phyloP scores from a whole-genome alignment of 306 rosid species.

The Urtica urens region DNA sequence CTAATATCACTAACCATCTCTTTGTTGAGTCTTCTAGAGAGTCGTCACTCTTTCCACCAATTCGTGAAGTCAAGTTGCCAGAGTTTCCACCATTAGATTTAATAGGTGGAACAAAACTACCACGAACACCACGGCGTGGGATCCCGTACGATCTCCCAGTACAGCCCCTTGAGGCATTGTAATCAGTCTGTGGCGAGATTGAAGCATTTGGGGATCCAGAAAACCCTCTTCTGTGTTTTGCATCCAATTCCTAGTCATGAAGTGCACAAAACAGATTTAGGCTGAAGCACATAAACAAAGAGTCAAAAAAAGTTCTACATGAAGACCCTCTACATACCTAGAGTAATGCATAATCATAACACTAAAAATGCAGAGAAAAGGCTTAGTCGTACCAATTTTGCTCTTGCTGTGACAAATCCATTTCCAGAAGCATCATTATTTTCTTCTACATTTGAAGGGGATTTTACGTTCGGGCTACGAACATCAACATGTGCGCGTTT shows the following conservation, averaged over 20 bases:
- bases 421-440: conserved; percentile 33
- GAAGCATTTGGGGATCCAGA: conserved; percentile 44
- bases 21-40: conserved; percentile 69
- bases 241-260: conserved; percentile 44
- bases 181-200: conserved; percentile 43
- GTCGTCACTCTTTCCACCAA: conserved; percentile 62
- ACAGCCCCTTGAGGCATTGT: conserved; percentile 35
- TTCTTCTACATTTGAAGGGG: conserved; percentile 52
- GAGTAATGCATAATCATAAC: not conserved
- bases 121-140: conserved; percentile 69
- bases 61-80: conserved; percentile 53
- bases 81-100: conserved; percentile 50
- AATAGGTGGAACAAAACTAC: conserved; percentile 87
- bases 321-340: too few species aligned
- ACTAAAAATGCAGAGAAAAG: not conserved
- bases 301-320: not conserved
- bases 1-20: conserved; percentile 85
- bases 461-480: conserved; percentile 36
- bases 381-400: conserved; percentile 36
- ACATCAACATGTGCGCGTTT: conserved; percentile 57
- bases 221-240: conserved; percentile 35
- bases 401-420: conserved; percentile 64
- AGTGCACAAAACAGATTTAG: not conserved
- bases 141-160: conserved; percentile 65
- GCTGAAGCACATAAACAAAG: not conserved